A percentile compares a stretch with the other conserved stretches of the same genome.
Conservation (phyloP, 176 grass and related monocot genomes). For the Triticum dicoccoides region DNA sequence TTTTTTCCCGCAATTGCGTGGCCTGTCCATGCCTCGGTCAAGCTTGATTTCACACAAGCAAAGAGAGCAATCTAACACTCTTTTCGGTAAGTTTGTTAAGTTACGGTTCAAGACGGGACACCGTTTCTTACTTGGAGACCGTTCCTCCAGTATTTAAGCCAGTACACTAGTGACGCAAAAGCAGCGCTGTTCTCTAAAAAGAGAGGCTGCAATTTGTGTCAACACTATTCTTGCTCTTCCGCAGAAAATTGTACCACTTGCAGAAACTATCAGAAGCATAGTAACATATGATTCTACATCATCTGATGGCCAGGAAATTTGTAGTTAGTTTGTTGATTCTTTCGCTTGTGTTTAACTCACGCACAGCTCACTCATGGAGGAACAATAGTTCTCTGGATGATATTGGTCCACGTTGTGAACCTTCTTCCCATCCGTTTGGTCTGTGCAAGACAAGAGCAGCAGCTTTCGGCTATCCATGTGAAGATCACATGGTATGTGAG, state of each 20-base stretch:
- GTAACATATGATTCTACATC: conserved; percentile 2
- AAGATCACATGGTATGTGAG: conserved; percentile 45
- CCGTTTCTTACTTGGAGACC: not conserved
- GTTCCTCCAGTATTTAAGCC: conserved; percentile 22
- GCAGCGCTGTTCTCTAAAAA: not conserved
- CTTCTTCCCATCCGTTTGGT: conserved; percentile 34
- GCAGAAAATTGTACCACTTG: not conserved
- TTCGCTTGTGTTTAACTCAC: conserved; percentile 23
- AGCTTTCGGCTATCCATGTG: conserved; percentile 60
- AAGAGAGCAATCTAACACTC: not conserved
- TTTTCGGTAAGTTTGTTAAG: not conserved
- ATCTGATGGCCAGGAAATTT: conserved; percentile 18
- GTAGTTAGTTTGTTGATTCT: conserved; percentile 14
- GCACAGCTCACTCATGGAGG: conserved; percentile 21
- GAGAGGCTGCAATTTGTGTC: conserved; percentile 8
- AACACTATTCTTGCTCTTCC: not conserved
- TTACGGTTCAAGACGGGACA: not conserved
- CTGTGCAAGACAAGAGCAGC: conserved; percentile 43
- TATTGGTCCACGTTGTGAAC: conserved; percentile 18
- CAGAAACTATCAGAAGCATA: not conserved
- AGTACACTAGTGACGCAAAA: not conserved
- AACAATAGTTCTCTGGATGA: conserved; percentile 2
- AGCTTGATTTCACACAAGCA: not conserved
- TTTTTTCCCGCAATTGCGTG: not conserved
- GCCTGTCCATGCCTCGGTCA: not conserved